These are phyloP conservation scores for Lentinula boryana DNA, from an alignment of 768 basidiomycete genomes.

Conservation along the genomic window DNA sequence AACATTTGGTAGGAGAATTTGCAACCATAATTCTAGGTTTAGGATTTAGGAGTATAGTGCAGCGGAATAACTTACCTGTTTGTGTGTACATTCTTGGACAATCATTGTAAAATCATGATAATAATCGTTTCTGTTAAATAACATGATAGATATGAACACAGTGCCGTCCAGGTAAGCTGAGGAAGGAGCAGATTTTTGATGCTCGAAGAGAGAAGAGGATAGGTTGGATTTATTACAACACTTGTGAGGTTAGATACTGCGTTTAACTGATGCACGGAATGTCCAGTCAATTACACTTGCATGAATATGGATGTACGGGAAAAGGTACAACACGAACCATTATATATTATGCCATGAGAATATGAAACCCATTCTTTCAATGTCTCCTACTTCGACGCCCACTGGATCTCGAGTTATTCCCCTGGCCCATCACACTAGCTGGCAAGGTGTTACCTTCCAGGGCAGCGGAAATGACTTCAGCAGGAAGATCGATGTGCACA, in stretches of 20 bases:
- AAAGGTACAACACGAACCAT: neutral
- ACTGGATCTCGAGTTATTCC: slow-evolving; percentile 40
- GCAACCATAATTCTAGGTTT: neutral
- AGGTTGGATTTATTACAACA: slow-evolving; percentile 6
- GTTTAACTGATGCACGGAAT: neutral
- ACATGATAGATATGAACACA: slow-evolving; percentile 2
- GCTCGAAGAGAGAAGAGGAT: neutral
- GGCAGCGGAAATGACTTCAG: slow-evolving; percentile 87
- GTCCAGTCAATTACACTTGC: neutral
- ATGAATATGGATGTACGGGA: neutral
- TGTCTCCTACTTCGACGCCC: slow-evolving; percentile 55
- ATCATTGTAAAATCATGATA: neutral
- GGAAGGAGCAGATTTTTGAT: neutral
- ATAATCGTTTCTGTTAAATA: neutral
- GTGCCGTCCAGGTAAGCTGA: neutral
- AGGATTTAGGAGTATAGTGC: neutral
- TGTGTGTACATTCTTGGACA: neutral
- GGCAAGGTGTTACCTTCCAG: slow-evolving; percentile 71
- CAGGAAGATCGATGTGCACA: slow-evolving; percentile 89
- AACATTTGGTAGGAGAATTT: neutral
- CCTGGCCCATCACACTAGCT: slow-evolving; percentile 48
- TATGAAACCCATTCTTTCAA: slow-evolving; percentile 17
- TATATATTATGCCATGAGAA: neutral
- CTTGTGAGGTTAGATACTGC: neutral
- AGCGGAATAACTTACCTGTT: neutral